Base-by-base conservation (phyloP, 768 basidiomycete genomes). In the Psilocybe sp. region DNA sequence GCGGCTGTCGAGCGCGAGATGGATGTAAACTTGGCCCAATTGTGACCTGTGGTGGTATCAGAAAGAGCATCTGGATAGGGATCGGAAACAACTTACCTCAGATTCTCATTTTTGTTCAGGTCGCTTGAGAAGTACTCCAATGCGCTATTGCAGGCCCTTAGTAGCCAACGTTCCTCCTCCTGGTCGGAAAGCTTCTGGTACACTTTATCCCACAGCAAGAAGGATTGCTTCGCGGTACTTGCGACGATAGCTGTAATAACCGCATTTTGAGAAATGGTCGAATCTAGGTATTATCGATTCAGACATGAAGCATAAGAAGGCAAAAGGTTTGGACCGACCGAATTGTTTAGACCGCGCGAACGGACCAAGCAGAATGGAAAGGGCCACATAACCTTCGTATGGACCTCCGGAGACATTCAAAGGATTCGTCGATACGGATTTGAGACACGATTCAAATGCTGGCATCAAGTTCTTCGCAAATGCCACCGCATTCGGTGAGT, bases 141-240 rank as follows among this genome's bases (percentile, higher is more conserved):
- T 2, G 76, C 67, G 3, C 75, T 78, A 47, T 85, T 74, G 8
- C 76, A 62, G 0, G 88, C 86, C 31, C 85, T 77, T 12, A 92
- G 68, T 1, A 97, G 67, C 95, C 94, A 97, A 11, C 56, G 59
- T 48, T 91, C 84, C 13, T 92, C 92, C 2, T 77, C 76, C 0
- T 73, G 57, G 5, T 81, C 77, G 6, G 72, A 69, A 13, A 87
- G 55, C 62, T 90, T 92, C 51, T 85, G 80, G 59, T 92, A 93
- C 0, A 91, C 83, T 63, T 89, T 93, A 46, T 96, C 93, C 81
- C 82, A 92, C 12, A 95, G 58, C 36, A 98, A 66, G 69, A 97
- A 97, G 1, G 89, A 86, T 0, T 92, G 89, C 62, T 92, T 97
- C 18, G 78, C 69, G 11, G 70, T 60, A 12, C 72, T 69, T 0